Evolutionary conservation across 2,329 filamentous ascomycete species (phyloP), one percentile per base, ranked within the genome.

Genomic region (Cryphonectria nitschkei): DNA sequence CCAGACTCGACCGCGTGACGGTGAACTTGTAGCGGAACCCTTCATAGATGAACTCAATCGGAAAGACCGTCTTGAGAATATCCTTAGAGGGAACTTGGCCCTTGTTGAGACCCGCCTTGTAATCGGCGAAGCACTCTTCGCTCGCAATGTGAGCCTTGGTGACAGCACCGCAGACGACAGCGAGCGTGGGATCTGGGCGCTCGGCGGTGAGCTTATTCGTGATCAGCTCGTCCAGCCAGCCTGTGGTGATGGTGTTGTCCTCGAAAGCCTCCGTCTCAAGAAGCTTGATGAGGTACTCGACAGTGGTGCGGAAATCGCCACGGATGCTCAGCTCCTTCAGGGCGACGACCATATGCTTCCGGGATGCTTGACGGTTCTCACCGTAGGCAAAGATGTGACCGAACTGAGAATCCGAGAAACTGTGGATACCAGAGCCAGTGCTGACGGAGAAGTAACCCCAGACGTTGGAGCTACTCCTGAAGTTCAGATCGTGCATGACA

Each of bases 371-470:
- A 81, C 96, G 91, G 85, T 97, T 99, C 87, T 99, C 96, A 73
- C 96, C 96, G 77, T 98, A 99, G 67, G 96, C 97, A 82, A 99
- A 99, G 76, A 99, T 99, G 84, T 99, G 96, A 83, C 96, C 96
- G 77, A 99, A 99, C 80, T 99, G 96, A 79, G 93, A 97, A 85
- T 99, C 96, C 9, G 96, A 98, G 88, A 97, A 99, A 82, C 94
- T 98, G 89, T 99, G 96, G 75, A 99, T 99, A 82, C 95, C 95
- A 84, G 95, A 95, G 69, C 94, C 92, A 13, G 95, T 96, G 85
- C 95, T 93, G 81, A 99, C 96, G 68, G 96, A 99, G 90, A 99
- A 99, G 84, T 99, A 99, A 87, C 96, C 96, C 96, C 96, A 99
- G 70, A 98, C 96, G 76, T 99, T 99, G 74, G 96, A 98, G 81